Conservation (phyloP, 352 stramenopile species). For the Porosira glacialis region DNA sequence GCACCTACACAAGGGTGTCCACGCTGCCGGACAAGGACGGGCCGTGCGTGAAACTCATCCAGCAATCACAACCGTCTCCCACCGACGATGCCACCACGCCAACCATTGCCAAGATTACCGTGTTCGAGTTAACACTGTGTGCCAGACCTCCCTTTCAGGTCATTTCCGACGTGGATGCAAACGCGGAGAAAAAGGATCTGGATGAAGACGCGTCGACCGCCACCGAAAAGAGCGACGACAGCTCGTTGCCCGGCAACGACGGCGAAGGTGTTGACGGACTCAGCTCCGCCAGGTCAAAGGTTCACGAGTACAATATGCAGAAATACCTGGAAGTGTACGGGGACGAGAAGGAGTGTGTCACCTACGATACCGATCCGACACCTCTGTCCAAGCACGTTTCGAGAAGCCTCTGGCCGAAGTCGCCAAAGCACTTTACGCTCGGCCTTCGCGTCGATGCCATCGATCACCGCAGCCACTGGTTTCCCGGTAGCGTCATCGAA, state of each 20-base stretch:
- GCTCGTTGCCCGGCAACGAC: slow-evolving; percentile 20
- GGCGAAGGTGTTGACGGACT: no score
- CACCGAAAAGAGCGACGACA: slow-evolving; percentile 45
- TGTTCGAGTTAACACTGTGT: slow-evolving; percentile 72
- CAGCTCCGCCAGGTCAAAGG: slow-evolving; percentile 13
- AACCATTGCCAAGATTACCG: slow-evolving; percentile 64
- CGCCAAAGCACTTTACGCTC: slow-evolving; percentile 65
- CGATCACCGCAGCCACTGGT: slow-evolving; percentile 79
- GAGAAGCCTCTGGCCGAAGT: slow-evolving; percentile 71
- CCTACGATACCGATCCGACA: slow-evolving; percentile 71
- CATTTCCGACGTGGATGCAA: slow-evolving; percentile 3
- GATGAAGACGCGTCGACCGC: slow-evolving; percentile 46
- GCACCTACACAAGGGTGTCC: slow-evolving; percentile 50
- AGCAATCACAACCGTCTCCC: slow-evolving; percentile 39
- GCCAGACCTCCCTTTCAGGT: slow-evolving; percentile 24
- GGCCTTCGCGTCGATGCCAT: slow-evolving; percentile 81
- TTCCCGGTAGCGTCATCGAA: slow-evolving; percentile 77
- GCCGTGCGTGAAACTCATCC: slow-evolving; percentile 68
- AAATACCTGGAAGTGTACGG: slow-evolving; percentile 69
- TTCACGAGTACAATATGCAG: slow-evolving; percentile 25
- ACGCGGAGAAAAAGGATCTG: slow-evolving; percentile 22
- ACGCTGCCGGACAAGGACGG: slow-evolving; percentile 76
- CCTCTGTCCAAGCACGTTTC: slow-evolving; percentile 71
- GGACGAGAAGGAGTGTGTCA: slow-evolving; percentile 72
- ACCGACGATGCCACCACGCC: slow-evolving; percentile 40